phyloP scores from a whole-genome alignment of 140 eudicot species.

The Anethum foeniculum region DNA sequence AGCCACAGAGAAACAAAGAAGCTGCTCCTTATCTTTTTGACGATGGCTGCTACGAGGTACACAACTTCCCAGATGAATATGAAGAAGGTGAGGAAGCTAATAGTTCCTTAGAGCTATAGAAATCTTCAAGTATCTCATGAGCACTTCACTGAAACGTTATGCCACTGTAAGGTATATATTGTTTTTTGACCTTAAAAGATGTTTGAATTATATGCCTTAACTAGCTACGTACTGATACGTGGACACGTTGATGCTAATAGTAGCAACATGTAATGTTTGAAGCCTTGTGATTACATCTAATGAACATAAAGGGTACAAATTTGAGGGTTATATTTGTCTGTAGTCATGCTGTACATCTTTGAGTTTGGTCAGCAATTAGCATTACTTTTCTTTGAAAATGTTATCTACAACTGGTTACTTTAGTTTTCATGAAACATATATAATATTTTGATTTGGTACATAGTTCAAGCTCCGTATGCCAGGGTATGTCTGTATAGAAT shows the following conservation, averaged over 20 bases:
- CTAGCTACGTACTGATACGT: neutral
- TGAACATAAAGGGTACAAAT: neutral
- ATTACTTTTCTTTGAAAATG: neutral
- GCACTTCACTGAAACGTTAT: neutral
- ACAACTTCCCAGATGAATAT: conserved; percentile 34
- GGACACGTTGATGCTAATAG: neutral
- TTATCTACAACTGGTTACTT: neutral
- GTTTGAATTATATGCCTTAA: neutral
- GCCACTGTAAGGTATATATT: neutral
- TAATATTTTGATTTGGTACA: neutral
- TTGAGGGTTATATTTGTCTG: neutral
- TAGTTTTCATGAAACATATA: neutral
- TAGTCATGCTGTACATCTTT: neutral
- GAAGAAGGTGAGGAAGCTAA: conserved; percentile 46
- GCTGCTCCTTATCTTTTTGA: conserved; percentile 46
- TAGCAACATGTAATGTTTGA: neutral
- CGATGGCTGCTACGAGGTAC: conserved; percentile 35
- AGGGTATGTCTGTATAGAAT: neutral
- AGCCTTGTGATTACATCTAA: neutral
- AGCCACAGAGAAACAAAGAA: conserved; percentile 39
- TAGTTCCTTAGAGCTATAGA: conserved; percentile 28
- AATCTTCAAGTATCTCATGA: neutral
- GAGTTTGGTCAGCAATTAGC: neutral
- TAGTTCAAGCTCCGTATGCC: neutral
- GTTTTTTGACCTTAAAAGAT: neutral